Evolutionary conservation across 2,329 filamentous ascomycete genomes (phyloP).

Genomic region (Paecilomyces sp.): DNA sequence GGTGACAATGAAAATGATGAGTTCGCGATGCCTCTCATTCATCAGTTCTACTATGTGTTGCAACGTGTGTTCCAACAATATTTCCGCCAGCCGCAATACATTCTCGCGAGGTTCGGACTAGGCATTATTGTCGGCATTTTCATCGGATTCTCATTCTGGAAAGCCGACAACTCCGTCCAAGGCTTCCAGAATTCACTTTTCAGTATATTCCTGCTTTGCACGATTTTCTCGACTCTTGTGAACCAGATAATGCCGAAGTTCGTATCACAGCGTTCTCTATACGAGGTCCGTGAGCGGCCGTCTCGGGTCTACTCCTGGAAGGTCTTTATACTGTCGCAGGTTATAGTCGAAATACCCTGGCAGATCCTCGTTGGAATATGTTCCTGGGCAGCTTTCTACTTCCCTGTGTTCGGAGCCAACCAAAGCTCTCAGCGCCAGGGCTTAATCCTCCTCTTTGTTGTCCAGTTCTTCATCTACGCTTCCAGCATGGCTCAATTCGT

Average conservation of each 20-base stretch:
- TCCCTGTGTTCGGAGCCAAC: constrained; percentile 49
- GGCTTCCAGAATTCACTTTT: constrained; percentile 90
- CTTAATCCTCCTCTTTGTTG: constrained; percentile 58
- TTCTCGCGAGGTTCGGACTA: constrained; percentile 72
- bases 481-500: constrained; percentile 67
- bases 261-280: constrained; percentile 51
- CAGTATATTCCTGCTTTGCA: constrained; percentile 76
- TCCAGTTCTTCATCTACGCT: constrained; percentile 64
- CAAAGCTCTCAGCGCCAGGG: constrained; percentile 49
- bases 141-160: constrained; percentile 77
- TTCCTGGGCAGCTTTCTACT: constrained; percentile 62
- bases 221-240: constrained; percentile 60
- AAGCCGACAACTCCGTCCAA: constrained; percentile 65
- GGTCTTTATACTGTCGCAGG: constrained; percentile 63
- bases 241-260: constrained; percentile 55
- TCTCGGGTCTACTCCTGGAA: constrained; percentile 70
- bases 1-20: constrained; percentile 70
- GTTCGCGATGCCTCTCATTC: constrained; percentile 68
- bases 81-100: constrained; percentile 84
- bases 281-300: constrained; percentile 54
- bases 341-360: constrained; percentile 65
- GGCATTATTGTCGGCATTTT: constrained; percentile 63
- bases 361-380: constrained; percentile 56
- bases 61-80: constrained; percentile 81
- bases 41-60: constrained; percentile 62